Percentiles rank a stretch among this genome's conserved stretches.
Conservation (phyloP, 257 asterid species). For the Solanum appendiculatum region DNA sequence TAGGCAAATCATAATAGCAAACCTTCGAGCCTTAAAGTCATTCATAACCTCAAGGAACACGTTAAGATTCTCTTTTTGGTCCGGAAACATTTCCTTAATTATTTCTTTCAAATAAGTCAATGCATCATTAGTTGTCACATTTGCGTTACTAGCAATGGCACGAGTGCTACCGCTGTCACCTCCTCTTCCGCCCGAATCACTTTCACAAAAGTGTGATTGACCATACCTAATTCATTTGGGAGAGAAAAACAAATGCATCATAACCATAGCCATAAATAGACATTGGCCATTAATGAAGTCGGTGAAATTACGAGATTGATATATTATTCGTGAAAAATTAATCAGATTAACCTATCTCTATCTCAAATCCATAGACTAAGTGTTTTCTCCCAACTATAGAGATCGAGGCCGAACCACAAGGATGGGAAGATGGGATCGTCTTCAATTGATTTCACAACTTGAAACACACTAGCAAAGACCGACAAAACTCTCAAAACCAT, state of each 20-base stretch:
- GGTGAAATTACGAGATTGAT: neutral
- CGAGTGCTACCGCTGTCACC: neutral
- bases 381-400: too few species aligned
- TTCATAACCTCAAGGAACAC: conserved; percentile 87
- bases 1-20: neutral
- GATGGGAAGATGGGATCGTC: too few species aligned
- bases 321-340: too few species aligned
- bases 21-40: conserved; percentile 94
- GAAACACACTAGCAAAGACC: too few species aligned
- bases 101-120: conserved; percentile 82
- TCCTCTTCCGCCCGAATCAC: neutral
- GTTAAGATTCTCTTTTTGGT: conserved; percentile 74
- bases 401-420: too few species aligned
- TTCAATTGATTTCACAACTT: too few species aligned
- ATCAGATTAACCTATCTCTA: too few species aligned
- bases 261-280: neutral
- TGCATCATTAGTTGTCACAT: conserved; percentile 80
- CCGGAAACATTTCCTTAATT: conserved; percentile 89
- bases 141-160: conserved; percentile 43
- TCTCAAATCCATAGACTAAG: too few species aligned
- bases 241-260: neutral
- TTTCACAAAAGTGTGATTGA: neutral
- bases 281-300: neutral
- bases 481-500: too few species aligned
- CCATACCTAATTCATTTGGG: neutral